Base-by-base conservation (phyloP, 495 filamentous ascomycete species). In the Xylaria longipes region DNA sequence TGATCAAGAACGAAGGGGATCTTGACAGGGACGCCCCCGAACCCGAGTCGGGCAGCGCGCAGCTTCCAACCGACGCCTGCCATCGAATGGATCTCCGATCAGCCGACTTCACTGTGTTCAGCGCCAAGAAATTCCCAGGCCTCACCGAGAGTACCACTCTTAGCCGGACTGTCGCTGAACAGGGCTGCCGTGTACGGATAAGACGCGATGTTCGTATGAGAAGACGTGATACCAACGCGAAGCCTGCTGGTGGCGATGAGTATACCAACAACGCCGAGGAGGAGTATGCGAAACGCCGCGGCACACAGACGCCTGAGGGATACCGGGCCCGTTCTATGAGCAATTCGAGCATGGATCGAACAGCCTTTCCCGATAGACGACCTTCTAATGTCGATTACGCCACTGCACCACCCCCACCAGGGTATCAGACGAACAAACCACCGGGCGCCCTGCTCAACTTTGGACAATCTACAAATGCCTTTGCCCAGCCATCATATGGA, bases 41-140 rank as follows among this genome's bases (percentile, higher is more conserved):
- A 77, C 81, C 65, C 81, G 83, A 76, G 29, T 66, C 73, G 29
- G 80, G 76, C 45, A 65, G 65, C 71, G 80, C 84, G 61, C 72
- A 74, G n/a, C 85, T 91, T 65, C 65, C 76, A 25, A 73, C 68
- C 17, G 75, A 79, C 92, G 91, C 79, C 87, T 77, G 76, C 57
- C 77, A 79, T 48, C 69, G 97, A n/a, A 85, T 98, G 82, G 94
- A 97, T 78, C 93, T 98, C 69, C 94, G 97, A 82, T 97, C 95
- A 0, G 82, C 85, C 27, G 91, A 93, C 1, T 99, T 99, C 78
- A 89, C 86, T 7, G 97, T 98, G 12, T 99, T 90, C 84, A 97
- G 94, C 75, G 96, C 96, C 31, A 99, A 99, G 89, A 99, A 98
- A 84, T 99, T 99, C 84, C 96, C 96, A 46, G 96, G 96, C 14